A percentile compares a stretch with the other conserved stretches of the same genome.
phyloP scores from a whole-genome alignment of 2,329 filamentous ascomycete species.

The Cercospora sp. region DNA sequence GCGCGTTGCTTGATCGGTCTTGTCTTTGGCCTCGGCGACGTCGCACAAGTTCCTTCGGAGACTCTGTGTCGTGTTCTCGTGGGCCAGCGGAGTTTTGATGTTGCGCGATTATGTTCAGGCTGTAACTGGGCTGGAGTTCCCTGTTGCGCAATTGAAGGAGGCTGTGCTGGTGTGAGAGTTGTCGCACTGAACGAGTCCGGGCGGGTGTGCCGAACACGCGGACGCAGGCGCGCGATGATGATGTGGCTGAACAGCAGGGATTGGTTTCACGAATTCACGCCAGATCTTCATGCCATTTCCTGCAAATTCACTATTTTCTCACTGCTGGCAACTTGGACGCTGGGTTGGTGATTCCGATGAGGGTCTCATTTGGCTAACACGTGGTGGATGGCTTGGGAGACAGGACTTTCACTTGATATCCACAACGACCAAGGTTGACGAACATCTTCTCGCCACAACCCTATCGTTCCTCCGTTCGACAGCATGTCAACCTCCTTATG shows the following conservation, averaged over 20 bases:
- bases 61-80: background rate
- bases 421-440: background rate
- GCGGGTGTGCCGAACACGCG: background rate
- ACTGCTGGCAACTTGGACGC: background rate
- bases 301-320: background rate
- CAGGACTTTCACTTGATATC: background rate
- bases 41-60: background rate
- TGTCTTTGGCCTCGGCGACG: background rate
- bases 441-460: background rate
- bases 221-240: background rate
- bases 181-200: background rate
- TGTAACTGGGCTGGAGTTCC: background rate
- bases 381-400: background rate
- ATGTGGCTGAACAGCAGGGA: background rate
- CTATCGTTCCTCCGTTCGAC: background rate
- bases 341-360: background rate
- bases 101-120: background rate
- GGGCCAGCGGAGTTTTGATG: background rate
- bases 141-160: background rate
- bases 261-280: background rate
- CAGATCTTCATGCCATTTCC: background rate
- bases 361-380: background rate
- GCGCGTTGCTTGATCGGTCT: slow-evolving; percentile 2
- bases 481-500: background rate
- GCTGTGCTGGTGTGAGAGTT: background rate